A percentile compares a stretch with the other conserved stretches of the same genome.
These are phyloP conservation scores for Colletotrichum tropicicola DNA, from an alignment of 2,329 filamentous ascomycete genomes.

Conservation along the genomic window DNA sequence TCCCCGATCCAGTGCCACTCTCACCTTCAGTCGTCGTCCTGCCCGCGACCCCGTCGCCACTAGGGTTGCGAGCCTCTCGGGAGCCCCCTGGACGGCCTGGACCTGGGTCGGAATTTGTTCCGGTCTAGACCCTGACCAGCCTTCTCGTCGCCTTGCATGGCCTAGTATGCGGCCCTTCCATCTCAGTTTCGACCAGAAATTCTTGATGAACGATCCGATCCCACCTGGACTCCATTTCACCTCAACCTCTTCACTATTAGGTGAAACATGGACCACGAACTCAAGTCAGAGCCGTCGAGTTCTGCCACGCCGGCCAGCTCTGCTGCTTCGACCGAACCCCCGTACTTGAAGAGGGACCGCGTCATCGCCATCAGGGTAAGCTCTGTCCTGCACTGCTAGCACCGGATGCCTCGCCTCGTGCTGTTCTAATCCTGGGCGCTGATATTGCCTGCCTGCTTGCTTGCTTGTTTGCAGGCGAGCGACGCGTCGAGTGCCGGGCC, in stretches of 20 bases:
- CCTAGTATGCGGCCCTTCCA: conserved; percentile 8
- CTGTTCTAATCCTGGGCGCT: no score
- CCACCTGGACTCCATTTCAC: not conserved
- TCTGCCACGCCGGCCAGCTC: conserved; percentile 37
- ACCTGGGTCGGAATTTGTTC: not conserved
- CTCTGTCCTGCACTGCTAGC: not conserved
- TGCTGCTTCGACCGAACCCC: not conserved
- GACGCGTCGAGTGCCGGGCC: no score
- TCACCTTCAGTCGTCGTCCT: not conserved
- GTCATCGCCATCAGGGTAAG: not conserved
- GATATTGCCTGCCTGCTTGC: not conserved
- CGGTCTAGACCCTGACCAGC: not conserved
- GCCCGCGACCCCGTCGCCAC: not conserved
- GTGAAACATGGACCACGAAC: conserved; percentile 30
- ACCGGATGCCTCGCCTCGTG: no score
- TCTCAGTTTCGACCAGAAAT: conserved; percentile 2
- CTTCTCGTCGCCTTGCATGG: not conserved
- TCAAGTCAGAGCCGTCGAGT: conserved; percentile 36
- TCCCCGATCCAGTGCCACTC: not conserved
- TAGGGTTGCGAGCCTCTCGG: not conserved
- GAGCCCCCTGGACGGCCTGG: not conserved
- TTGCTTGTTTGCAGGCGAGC: not conserved
- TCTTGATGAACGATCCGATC: conserved; percentile 15
- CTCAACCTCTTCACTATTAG: conserved; percentile 23
- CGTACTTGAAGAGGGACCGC: not conserved